A percentile compares a stretch with the other conserved stretches of the same genome.
These are phyloP conservation scores for Chalara sp. DNA, from an alignment of 2,329 filamentous ascomycete species.

Conservation along the genomic window DNA sequence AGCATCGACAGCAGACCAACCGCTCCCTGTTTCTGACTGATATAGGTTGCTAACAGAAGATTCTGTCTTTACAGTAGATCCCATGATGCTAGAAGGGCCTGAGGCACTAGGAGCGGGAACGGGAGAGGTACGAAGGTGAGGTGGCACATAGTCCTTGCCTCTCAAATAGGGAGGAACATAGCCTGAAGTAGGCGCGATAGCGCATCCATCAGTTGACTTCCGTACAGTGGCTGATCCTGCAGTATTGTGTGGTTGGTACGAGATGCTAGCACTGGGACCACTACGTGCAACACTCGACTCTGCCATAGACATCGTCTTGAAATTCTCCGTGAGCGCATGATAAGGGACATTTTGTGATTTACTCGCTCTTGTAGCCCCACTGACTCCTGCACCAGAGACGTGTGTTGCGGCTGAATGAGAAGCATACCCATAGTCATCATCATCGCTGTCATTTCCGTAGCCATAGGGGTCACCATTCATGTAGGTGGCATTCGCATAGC, in stretches of 20 bases:
- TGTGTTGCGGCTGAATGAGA: not conserved
- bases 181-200: too few species aligned
- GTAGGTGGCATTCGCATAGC: not conserved
- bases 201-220: too few species aligned
- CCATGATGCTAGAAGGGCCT: not conserved
- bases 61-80: not conserved
- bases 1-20: constrained; percentile 8
- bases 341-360: too few species aligned
- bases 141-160: not conserved
- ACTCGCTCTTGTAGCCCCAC: too few species aligned
- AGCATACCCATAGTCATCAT: not conserved
- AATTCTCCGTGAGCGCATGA: too few species aligned
- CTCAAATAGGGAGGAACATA: too few species aligned
- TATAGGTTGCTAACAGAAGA: constrained; percentile 16
- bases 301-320: too few species aligned
- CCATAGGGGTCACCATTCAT: not conserved
- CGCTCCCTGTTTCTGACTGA: not conserved
- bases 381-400: not conserved
- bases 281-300: too few species aligned
- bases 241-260: too few species aligned
- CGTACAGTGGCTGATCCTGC: too few species aligned
- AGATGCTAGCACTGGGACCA: too few species aligned
- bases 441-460: not conserved
- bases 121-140: not conserved
- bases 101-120: not conserved